Conservation (phyloP, 2,329 filamentous ascomycete genomes). For the Proliferodiscus dingleyae region DNA sequence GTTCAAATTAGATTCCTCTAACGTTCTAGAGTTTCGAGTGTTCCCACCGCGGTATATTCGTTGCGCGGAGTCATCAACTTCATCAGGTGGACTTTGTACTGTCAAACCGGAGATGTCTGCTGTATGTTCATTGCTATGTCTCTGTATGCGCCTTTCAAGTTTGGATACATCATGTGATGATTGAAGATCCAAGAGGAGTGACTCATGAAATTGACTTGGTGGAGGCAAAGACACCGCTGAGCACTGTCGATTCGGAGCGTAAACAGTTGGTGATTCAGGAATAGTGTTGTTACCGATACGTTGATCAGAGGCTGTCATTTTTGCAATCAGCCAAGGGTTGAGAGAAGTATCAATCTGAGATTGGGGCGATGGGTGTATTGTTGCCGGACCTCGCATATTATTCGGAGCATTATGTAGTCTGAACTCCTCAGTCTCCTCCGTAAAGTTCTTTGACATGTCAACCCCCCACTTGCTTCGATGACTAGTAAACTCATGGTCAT, state of each 20-base stretch:
- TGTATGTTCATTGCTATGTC: conserved; percentile 3
- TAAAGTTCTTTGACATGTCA: conserved; percentile 43
- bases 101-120: neutral
- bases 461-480: conserved; percentile 33
- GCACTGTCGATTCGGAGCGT: conserved; percentile 9
- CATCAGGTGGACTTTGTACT: neutral
- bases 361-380: conserved; percentile 1
- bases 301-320: conserved; percentile 29
- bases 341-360: conserved; percentile 14
- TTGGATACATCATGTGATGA: neutral
- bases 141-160: neutral
- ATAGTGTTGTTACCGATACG: conserved; percentile 2
- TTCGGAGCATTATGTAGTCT: neutral
- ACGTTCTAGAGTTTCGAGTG: neutral
- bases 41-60: conserved; percentile 4
- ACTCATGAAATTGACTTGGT: conserved; percentile 4
- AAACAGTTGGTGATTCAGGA: neutral
- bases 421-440: conserved; percentile 36
- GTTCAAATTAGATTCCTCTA: conserved; percentile 2
- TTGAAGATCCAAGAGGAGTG: conserved; percentile 5
- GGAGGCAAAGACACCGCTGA: neutral
- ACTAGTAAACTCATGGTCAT: neutral
- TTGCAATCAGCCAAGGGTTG: conserved; percentile 39
- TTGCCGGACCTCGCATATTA: neutral
- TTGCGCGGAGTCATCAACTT: neutral